phyloP scores from a whole-genome alignment of 352 stramenopile genomes.

The Aphanomyces euteiches region DNA sequence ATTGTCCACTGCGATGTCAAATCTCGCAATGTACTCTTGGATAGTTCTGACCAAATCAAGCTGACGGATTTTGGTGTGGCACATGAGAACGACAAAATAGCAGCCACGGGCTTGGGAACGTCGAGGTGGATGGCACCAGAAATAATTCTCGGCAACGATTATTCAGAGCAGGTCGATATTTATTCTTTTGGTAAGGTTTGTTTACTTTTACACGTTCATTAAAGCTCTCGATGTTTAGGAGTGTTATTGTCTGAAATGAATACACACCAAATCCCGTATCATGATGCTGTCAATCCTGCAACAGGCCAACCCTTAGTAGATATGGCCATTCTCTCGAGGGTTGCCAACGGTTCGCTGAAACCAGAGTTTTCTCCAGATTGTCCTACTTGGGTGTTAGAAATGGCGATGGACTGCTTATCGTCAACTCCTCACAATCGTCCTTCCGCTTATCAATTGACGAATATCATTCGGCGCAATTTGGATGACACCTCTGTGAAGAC shows the following conservation, averaged over 20 bases:
- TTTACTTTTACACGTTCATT: too few species aligned
- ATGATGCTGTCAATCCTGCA: not conserved
- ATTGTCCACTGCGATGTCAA: too few species aligned
- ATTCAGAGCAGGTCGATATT: constrained; percentile 19
- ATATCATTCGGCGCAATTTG: too few species aligned
- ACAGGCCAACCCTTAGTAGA: not conserved
- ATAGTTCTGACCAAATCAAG: too few species aligned
- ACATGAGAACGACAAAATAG: constrained; percentile 9
- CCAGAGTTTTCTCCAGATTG: not conserved
- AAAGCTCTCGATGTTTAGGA: not conserved
- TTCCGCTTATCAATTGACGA: too few species aligned
- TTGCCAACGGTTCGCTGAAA: not conserved
- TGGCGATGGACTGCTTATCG: not conserved
- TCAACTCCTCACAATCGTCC: not conserved
- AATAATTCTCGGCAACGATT: constrained; percentile 20
- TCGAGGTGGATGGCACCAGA: constrained; percentile 23
- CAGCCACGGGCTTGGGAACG: constrained; percentile 16
- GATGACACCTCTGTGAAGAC: too few species aligned
- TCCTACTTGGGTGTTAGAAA: not conserved
- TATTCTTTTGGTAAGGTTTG: constrained; percentile 3
- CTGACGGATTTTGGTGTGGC: too few species aligned
- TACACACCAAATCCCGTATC: not conserved
- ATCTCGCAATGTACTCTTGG: too few species aligned
- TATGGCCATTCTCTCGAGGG: not conserved
- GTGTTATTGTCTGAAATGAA: not conserved